Conservation (phyloP, 495 filamentous ascomycete species). For the Podospora pseudocomata region DNA sequence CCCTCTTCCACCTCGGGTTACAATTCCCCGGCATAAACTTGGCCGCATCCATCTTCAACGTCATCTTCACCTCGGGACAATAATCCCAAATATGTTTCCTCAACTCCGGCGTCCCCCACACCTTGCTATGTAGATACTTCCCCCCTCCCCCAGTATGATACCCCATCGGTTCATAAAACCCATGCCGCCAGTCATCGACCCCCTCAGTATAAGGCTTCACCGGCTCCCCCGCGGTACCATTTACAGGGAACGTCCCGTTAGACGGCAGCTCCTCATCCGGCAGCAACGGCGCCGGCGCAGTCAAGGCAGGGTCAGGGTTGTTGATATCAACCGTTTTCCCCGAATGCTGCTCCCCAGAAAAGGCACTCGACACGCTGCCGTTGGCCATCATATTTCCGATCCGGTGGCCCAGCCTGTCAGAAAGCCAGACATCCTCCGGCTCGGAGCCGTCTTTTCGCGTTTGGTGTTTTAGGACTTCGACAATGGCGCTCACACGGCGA, state of each 20-base stretch:
- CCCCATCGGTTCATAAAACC: conserved; percentile 51
- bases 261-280: neutral
- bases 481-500: conserved; percentile 44
- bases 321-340: conserved; percentile 25
- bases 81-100: conserved; percentile 48
- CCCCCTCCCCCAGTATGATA: conserved; percentile 50
- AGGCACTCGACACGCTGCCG: conserved; percentile 39
- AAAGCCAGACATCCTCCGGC: conserved; percentile 51
- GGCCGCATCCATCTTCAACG: conserved; percentile 45
- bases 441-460: conserved; percentile 34
- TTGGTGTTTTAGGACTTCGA: conserved; percentile 45
- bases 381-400: conserved; percentile 44
- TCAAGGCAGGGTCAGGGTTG: neutral
- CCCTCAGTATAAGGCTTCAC: conserved; percentile 32
- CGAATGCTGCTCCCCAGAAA: conserved; percentile 44
- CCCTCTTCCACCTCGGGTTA: conserved; percentile 38
- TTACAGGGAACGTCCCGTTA: conserved; percentile 1
- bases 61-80: conserved; percentile 54
- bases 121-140: conserved; percentile 29
- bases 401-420: conserved; percentile 41
- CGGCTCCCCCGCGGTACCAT: conserved; percentile 17
- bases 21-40: conserved; percentile 41
- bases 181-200: conserved; percentile 43
- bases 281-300: neutral
- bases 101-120: conserved; percentile 42